phyloP scores from a whole-genome alignment of 139 green algal genomes.

The Tetradesmus obliquus region DNA sequence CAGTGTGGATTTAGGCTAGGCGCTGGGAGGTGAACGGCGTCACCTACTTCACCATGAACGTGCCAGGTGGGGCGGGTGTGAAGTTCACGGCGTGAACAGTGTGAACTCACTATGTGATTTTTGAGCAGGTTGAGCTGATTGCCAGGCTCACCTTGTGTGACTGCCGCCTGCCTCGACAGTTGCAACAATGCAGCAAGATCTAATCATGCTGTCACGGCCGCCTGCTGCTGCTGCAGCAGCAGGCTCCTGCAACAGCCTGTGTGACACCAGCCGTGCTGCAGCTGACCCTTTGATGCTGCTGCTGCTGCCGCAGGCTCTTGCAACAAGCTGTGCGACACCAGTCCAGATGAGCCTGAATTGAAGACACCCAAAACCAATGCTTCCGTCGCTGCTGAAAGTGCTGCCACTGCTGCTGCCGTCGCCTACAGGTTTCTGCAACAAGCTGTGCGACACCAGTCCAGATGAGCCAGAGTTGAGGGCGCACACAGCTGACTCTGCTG shows the following conservation, averaged over 20 bases:
- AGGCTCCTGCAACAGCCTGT: too few relatives aligned
- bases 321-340: conserved; percentile 43
- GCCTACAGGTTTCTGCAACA: conserved; percentile 34
- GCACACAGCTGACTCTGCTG: too few relatives aligned
- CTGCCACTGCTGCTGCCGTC: background rate
- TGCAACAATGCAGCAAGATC: background rate
- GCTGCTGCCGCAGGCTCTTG: conserved; percentile 11
- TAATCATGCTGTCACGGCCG: background rate
- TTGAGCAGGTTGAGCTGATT: too few relatives aligned
- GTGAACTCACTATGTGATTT: too few relatives aligned
- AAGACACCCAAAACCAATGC: too few relatives aligned
- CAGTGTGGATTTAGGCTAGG: too few relatives aligned
- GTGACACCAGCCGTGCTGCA: too few relatives aligned
- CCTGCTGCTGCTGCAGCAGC: too few relatives aligned
- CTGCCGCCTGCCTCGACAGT: background rate
- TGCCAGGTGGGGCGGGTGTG: background rate
- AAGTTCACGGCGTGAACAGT: too few relatives aligned
- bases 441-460: conserved; percentile 33
- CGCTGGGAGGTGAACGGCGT: conserved; percentile 11
- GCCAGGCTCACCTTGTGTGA: too few relatives aligned
- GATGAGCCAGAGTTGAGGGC: background rate
- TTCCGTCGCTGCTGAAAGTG: too few relatives aligned
- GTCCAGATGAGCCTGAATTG: background rate
- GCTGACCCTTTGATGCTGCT: too few relatives aligned
- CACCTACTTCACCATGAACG: conserved; percentile 10